Evolutionary conservation across 495 filamentous ascomycete genomes (phyloP).

Genomic region (Schizothecium vesticola): DNA sequence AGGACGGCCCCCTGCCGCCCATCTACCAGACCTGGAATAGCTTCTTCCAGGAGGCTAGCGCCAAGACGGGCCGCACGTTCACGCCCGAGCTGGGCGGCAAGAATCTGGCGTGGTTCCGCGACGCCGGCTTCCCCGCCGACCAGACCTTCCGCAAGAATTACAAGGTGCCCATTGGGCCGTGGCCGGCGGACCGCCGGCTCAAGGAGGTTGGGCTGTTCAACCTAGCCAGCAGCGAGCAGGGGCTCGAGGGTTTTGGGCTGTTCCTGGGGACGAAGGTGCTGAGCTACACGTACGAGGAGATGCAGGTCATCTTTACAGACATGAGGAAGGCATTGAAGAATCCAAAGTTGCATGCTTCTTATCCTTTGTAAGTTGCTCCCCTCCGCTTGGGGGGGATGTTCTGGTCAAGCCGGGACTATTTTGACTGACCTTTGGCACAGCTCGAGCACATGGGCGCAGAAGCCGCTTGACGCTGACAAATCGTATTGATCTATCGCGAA

Average conservation of each 20-base stretch:
- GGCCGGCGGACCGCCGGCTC: constrained; percentile 42
- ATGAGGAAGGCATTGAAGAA: constrained; percentile 20
- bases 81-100: constrained; percentile 8
- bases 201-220: constrained; percentile 43
- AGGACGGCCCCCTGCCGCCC: background rate
- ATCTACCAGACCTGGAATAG: constrained; percentile 1
- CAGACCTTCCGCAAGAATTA: constrained; percentile 16
- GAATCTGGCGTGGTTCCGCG: constrained; percentile 17
- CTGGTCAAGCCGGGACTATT: background rate
- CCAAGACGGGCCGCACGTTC: constrained; percentile 7
- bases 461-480: background rate
- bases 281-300: constrained; percentile 25
- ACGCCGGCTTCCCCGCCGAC: constrained; percentile 31
- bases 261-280: constrained; percentile 28
- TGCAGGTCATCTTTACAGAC: constrained; percentile 28
- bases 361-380: background rate
- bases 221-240: constrained; percentile 22
- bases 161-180: constrained; percentile 37
- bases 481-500: background rate
- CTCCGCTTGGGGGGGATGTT: background rate
- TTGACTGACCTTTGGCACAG: background rate
- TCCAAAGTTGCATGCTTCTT: background rate
- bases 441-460: background rate
- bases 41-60: constrained; percentile 9
- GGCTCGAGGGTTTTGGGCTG: constrained; percentile 29